Percentiles rank a stretch among this genome's conserved stretches.
phyloP scores from a whole-genome alignment of 1,139 yeast genomes.

The Nakaseomyces nivariensis region DNA sequence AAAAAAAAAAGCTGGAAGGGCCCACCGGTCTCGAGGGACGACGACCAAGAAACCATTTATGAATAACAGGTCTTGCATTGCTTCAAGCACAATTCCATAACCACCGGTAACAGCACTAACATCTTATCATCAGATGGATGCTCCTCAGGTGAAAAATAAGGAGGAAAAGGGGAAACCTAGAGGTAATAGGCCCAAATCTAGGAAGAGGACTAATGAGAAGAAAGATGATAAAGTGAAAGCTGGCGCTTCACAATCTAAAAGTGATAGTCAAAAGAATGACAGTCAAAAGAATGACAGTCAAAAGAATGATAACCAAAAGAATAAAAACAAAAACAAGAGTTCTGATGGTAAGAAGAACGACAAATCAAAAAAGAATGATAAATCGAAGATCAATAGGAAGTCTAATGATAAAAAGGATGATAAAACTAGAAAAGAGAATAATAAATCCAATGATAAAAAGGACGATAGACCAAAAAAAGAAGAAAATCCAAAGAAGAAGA shows the following conservation, averaged over 20 bases:
- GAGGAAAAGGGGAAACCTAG: background rate
- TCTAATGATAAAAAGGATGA: background rate
- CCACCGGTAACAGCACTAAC: too few relatives aligned
- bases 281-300: background rate
- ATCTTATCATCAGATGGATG: background rate
- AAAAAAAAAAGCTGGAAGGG: too few relatives aligned
- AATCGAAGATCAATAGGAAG: background rate
- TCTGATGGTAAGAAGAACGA: background rate
- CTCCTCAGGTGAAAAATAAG: background rate
- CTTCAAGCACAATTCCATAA: too few relatives aligned
- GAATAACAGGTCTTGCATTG: too few relatives aligned
- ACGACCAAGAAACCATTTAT: background rate
- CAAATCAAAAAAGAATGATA: background rate
- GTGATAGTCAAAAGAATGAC: background rate
- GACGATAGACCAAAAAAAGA: too few relatives aligned
- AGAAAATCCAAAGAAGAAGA: background rate
- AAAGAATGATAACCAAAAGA: background rate
- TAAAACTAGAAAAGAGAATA: too few relatives aligned
- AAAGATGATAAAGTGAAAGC: background rate
- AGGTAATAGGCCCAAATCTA: background rate
- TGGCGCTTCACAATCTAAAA: too few relatives aligned
- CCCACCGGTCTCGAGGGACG: background rate
- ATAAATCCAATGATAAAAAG: background rate
- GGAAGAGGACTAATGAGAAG: background rate
- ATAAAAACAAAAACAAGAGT: background rate